Conservation (phyloP, 148 eudicot species). For the Fagopyrum tataricum region DNA sequence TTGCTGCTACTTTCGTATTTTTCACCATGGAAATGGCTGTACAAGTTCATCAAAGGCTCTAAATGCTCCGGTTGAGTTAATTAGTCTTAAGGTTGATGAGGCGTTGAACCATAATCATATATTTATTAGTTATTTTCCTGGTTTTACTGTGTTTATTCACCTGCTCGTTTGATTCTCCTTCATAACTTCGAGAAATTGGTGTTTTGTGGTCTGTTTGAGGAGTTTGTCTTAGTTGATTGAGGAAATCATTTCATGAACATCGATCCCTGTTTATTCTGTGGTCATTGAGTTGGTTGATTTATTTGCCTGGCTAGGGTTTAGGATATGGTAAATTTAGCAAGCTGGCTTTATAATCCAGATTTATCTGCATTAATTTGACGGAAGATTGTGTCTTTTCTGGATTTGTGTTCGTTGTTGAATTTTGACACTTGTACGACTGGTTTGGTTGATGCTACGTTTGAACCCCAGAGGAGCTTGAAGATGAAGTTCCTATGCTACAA, state of each 20-base stretch:
- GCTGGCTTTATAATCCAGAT: neutral
- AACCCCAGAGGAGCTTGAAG: too few relatives aligned
- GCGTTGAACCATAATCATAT: neutral
- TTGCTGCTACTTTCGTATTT: neutral
- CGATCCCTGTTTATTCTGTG: neutral
- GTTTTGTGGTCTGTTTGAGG: neutral
- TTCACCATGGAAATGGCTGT: neutral
- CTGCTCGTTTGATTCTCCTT: neutral
- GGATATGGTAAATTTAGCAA: neutral
- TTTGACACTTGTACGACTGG: neutral
- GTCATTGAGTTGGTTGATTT: neutral
- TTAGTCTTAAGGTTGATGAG: neutral
- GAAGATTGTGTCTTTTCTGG: neutral
- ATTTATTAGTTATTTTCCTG: neutral
- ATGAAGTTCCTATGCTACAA: neutral
- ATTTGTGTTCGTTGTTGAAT: neutral
- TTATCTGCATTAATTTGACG: neutral
- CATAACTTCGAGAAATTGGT: neutral
- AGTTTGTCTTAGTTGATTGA: neutral
- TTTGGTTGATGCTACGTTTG: neutral
- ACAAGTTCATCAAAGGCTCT: neutral
- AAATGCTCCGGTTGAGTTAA: neutral
- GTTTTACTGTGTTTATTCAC: constrained; percentile 6
- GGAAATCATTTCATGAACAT: neutral
- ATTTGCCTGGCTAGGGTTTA: neutral